Evolutionary conservation across 176 grass and related monocot species (phyloP), one percentile per base, ranked within the genome.

Genomic region (Avena sativa): DNA sequence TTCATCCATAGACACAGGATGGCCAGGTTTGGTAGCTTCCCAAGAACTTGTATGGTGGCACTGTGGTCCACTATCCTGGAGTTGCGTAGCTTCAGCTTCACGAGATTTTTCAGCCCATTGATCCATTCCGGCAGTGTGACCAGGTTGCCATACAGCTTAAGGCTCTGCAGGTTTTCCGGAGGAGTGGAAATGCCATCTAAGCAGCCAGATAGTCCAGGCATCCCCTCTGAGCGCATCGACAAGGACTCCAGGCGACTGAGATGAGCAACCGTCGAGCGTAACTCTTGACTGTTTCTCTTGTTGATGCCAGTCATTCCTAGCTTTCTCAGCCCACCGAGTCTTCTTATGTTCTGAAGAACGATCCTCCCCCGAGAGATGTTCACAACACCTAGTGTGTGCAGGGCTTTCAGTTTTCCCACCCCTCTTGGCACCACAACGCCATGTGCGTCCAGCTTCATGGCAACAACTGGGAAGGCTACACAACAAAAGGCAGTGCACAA

Each of bases 151-250:
- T 65, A 65, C 12, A 65, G 26, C 2, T 65, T 65, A 65, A 65
- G 62, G 62, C 62, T 65, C 62, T 65, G 26, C 62, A 65, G 62
- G 62, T 65, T 65, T 32, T 32, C 62, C 15, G 62, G 25, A 65
- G 62, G 62, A 65, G 62, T 65, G 62, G 62, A 14, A 26, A 65
- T 65, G 62, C 28, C 62, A 32, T 65, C 62, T 12, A 65, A 32
- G 62, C 62, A 65, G 62, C 62, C 12, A 65, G 62, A 65, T 65
- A 65, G 32, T 65, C 62, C 62, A 65, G 62, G 62, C 26, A 65
- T 15, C 62, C 62, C 62, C 26, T 65, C 62, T 65, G 62, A 65
- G 12, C 62, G 26, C 62, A 65, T 30, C 12, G 62, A 65, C 62
- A 65, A 11, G 4, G 62, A 65, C 28, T 65, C 25, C 26, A 65